Percentiles rank a stretch among this genome's conserved stretches.
Conservation (phyloP, 805 yeast species). For the Kazachstania psychrophila region DNA sequence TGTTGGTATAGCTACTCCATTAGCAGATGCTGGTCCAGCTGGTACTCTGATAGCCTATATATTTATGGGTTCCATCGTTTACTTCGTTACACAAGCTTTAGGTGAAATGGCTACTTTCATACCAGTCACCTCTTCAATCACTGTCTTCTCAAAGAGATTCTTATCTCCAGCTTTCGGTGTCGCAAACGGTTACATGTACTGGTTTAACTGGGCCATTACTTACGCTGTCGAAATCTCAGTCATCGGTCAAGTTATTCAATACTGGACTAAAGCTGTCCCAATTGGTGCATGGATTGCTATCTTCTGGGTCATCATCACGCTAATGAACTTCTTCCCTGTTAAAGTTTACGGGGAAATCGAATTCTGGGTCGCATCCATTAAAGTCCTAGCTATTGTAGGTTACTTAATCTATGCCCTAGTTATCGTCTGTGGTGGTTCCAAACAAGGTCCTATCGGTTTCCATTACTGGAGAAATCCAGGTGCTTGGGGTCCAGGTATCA, state of each 20-base stretch:
- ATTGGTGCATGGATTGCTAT: constrained; percentile 55
- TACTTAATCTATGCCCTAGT: constrained; percentile 44
- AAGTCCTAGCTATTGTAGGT: constrained; percentile 47
- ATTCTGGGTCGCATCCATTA: constrained; percentile 47
- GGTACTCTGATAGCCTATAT: constrained; percentile 50
- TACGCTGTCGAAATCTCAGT: constrained; percentile 53
- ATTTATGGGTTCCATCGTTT: constrained; percentile 54
- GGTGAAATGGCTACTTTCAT: constrained; percentile 72
- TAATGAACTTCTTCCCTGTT: constrained; percentile 44
- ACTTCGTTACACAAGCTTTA: constrained; percentile 52
- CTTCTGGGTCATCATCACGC: constrained; percentile 39
- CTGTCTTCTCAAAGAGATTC: constrained; percentile 55
- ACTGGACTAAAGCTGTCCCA: constrained; percentile 48
- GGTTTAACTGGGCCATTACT: constrained; percentile 68
- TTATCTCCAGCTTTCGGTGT: constrained; percentile 58
- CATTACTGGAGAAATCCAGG: constrained; percentile 62
- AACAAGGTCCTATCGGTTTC: constrained; percentile 51
- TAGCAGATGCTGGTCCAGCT: constrained; percentile 54
- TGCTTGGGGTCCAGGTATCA: constrained; percentile 53
- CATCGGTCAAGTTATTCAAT: constrained; percentile 45
- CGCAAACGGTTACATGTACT: constrained; percentile 60
- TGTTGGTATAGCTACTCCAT: constrained; percentile 50
- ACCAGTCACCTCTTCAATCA: constrained; percentile 54
- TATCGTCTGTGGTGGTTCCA: constrained; percentile 50
- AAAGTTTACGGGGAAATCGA: constrained; percentile 48